Conservation (phyloP, 805 yeast species). For the Brettanomyces anomalus region DNA sequence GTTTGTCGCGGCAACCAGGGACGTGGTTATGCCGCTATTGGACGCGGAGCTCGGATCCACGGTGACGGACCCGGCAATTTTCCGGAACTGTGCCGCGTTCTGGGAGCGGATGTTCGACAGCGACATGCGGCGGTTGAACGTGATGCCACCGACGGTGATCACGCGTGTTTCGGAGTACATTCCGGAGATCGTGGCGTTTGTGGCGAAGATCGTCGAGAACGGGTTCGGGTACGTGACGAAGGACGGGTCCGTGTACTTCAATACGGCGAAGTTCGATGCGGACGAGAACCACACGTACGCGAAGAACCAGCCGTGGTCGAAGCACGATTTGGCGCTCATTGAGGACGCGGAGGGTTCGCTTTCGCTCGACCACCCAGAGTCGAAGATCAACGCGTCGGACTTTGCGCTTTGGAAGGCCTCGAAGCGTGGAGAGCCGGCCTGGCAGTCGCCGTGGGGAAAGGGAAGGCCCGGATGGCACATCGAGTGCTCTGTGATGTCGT, state of each 20-base stretch:
- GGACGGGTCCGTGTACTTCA: slow-evolving; percentile 96
- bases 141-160: slow-evolving; percentile 72
- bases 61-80: slow-evolving; percentile 78
- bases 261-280: slow-evolving; percentile 73
- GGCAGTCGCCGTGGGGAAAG: slow-evolving; percentile 94
- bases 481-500: slow-evolving; percentile 98
- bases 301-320: slow-evolving; percentile 97
- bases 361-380: slow-evolving; percentile 28
- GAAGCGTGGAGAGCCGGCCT: slow-evolving; percentile 94
- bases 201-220: slow-evolving; percentile 60
- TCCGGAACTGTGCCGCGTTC: slow-evolving; percentile 70
- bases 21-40: slow-evolving; percentile 62
- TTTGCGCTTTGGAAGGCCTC: slow-evolving; percentile 96
- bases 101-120: slow-evolving; percentile 83
- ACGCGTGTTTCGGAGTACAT: slow-evolving; percentile 94
- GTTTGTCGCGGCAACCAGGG: slow-evolving; percentile 51
- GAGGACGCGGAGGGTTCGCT: slow-evolving; percentile 95
- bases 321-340: slow-evolving; percentile 75
- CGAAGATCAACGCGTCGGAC: slow-evolving; percentile 71
- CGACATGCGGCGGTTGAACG: slow-evolving; percentile 83
- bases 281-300: slow-evolving; percentile 76
- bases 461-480: slow-evolving; percentile 99
- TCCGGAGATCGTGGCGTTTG: slow-evolving; percentile 83
- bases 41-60: slow-evolving; percentile 67
- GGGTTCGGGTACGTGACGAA: slow-evolving; percentile 78